Evolutionary conservation across 176 grass and related monocot genomes (phyloP).

Genomic region (Oryza meyeriana): DNA sequence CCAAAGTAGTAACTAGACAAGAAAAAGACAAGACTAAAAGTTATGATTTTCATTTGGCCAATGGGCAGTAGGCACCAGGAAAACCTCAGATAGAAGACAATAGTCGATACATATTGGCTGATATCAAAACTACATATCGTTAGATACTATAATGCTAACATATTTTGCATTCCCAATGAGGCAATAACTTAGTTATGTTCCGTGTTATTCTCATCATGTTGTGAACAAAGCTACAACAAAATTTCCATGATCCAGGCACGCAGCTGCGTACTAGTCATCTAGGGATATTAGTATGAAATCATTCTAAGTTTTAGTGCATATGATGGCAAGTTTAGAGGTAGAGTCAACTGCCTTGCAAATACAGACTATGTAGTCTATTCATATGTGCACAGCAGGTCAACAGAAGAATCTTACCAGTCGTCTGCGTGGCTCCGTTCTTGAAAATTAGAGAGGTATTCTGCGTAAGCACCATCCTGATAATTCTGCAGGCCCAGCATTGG

Average conservation of each 20-base stretch:
- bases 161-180: neutral
- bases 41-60: neutral
- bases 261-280: too few relatives aligned
- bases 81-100: slow-evolving; percentile 9
- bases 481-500: slow-evolving; percentile 58
- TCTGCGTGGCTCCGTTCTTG: slow-evolving; percentile 62
- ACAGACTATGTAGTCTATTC: too few relatives aligned
- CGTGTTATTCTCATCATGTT: neutral
- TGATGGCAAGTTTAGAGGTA: too few relatives aligned
- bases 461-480: slow-evolving; percentile 60
- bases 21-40: neutral
- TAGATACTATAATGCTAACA: neutral
- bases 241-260: neutral
- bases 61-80: neutral
- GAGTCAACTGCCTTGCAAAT: too few relatives aligned
- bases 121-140: neutral
- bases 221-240: neutral
- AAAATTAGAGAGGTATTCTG: slow-evolving; percentile 70
- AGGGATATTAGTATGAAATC: too few relatives aligned
- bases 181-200: neutral
- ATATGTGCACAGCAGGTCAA: neutral
- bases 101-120: neutral
- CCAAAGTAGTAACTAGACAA: neutral
- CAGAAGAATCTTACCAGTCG: slow-evolving; percentile 52
- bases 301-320: too few relatives aligned